Evolutionary conservation across 306 rosid species (phyloP).

Genomic region (Alnus rubra): DNA sequence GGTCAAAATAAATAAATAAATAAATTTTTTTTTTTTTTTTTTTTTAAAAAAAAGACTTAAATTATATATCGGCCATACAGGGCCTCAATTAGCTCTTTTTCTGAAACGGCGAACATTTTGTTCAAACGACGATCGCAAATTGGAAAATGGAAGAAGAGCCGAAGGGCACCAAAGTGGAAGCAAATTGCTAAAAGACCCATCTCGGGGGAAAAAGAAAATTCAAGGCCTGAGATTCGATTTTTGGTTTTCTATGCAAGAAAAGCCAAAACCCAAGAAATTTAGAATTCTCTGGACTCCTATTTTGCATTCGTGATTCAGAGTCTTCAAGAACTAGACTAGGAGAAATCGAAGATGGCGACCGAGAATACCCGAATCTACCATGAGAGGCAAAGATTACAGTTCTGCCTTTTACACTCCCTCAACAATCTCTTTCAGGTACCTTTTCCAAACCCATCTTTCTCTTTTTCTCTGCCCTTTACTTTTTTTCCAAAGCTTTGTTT

Average conservation of each 20-base stretch:
- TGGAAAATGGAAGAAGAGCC: too few relatives aligned
- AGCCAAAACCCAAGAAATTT: not conserved
- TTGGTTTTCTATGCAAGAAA: not conserved
- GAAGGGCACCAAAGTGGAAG: too few relatives aligned
- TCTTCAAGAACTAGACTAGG: not conserved
- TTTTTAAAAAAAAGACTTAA: too few relatives aligned
- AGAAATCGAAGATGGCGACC: constrained; percentile 45
- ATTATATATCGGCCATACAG: too few relatives aligned
- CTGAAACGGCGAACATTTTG: too few relatives aligned
- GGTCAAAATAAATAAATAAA: too few relatives aligned
- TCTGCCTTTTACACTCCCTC: constrained; percentile 79
- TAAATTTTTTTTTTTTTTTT: too few relatives aligned
- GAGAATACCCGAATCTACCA: constrained; percentile 60
- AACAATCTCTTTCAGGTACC: constrained; percentile 91
- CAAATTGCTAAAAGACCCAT: not conserved
- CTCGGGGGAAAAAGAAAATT: not conserved
- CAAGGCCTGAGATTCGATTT: not conserved
- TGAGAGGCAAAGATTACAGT: constrained; percentile 80
- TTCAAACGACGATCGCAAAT: too few relatives aligned
- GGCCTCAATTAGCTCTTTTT: too few relatives aligned
- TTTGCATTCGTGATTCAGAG: not conserved
- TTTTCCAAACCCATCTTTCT: not conserved
- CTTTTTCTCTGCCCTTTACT: not conserved
- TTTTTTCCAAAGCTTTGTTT: constrained; percentile 6
- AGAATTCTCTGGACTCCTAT: not conserved